Conservation (phyloP, 306 rosid genomes). For the Quercus suber region DNA sequence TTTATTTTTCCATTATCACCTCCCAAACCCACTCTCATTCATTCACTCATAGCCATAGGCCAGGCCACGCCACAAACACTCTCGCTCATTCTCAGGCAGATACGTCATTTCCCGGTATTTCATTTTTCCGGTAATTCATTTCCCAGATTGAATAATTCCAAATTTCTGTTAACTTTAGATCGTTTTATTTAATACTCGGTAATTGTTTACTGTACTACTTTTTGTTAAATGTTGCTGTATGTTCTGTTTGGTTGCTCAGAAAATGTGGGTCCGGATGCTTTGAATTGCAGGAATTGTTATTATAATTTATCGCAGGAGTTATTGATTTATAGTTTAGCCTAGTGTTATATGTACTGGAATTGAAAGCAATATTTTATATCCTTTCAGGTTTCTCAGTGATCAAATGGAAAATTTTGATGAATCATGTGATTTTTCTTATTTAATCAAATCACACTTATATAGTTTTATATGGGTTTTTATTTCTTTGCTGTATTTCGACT, state of each 20-base stretch:
- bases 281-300: neutral
- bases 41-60: too few species aligned
- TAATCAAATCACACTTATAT: neutral
- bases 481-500: neutral
- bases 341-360: neutral
- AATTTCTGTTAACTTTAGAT: too few species aligned
- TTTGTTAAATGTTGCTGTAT: neutral
- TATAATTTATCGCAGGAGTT: neutral
- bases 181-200: neutral
- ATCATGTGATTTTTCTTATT: neutral
- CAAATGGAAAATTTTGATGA: neutral
- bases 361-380: neutral
- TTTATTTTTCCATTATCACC: slow-evolving; percentile 5
- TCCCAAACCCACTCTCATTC: neutral
- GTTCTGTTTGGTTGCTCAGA: slow-evolving; percentile 8
- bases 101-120: too few species aligned
- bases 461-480: neutral
- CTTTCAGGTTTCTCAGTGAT: neutral
- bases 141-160: too few species aligned
- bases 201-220: neutral
- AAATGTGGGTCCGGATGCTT: neutral
- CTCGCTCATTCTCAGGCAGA: neutral
- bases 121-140: too few species aligned
- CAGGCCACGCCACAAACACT: neutral
- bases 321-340: neutral